Base-by-base conservation (phyloP, 2,329 filamentous ascomycete species). In the Calonectria naviculata region DNA sequence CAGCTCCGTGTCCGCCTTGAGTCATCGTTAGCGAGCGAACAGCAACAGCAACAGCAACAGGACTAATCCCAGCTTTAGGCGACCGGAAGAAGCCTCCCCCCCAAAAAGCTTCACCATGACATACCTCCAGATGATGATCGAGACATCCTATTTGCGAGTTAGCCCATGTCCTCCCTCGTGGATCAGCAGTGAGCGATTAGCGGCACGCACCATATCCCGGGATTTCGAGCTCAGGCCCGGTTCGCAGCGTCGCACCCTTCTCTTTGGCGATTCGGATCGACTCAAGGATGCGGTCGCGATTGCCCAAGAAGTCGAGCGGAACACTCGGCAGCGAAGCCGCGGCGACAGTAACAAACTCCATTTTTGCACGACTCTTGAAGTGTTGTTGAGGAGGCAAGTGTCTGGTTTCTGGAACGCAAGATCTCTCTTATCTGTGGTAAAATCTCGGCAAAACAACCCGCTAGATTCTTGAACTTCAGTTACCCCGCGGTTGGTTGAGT, bases 251-350 rank as follows among this genome's bases (percentile, higher is more conserved):
- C 9, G 91, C 91, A 21, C 90, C 89, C 7, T 85, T 84, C 49
- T 82, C 83, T 79, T 93, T 93, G 26, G 91, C 90, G 29, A 83
- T 76, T 34, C 82, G 84, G 73, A 93, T 90, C 62, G 88, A 90
- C 79, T 92, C 85, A n/a, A 91, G 85, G 73, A 93, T 93, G 13
- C 92, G 86, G 58, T 88, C 85, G 2, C 85, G 82, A 78, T 93
- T 93, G 38, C 91, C 91, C 72, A 89, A 85, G 75, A 89, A 93
- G 78, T 93, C 91, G 9, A 93, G 85, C 10, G 89, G 80, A 10
- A 83, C 78, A 47, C 82, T 83, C 13, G 80, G 78, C 21, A 83
- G 70, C 19, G 82, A 82, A 21, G 80, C 80, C 28, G 82, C 81
- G 3, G 82, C 82, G 29, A 84, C 80, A 4, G 81, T 82, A 34